Evolutionary conservation across 2,329 filamentous ascomycete genomes (phyloP).

Genomic region (Aspergillus candidus): DNA sequence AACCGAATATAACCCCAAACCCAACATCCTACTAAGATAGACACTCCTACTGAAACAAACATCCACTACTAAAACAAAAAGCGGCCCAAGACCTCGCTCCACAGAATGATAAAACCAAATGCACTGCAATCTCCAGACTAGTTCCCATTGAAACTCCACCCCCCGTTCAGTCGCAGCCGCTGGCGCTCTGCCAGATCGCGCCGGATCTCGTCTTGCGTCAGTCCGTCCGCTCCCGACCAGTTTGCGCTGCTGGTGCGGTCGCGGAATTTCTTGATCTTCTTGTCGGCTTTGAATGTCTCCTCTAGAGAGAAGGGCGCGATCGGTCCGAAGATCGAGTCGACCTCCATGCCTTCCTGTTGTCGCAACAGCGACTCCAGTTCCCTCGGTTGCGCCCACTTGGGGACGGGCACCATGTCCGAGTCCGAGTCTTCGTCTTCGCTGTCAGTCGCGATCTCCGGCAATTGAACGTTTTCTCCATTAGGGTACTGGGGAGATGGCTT

Average conservation of each 20-base stretch:
- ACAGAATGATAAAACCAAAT: neutral
- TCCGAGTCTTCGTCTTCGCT: conserved; percentile 78
- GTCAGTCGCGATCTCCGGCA: conserved; percentile 93
- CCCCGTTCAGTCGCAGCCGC: conserved; percentile 72
- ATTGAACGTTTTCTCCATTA: conserved; percentile 81
- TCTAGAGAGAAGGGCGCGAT: conserved; percentile 89
- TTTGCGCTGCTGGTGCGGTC: conserved; percentile 89
- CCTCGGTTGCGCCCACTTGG: conserved; percentile 84
- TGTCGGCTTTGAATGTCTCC: conserved; percentile 87
- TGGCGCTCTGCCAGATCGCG: conserved; percentile 75
- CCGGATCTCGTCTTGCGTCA: conserved; percentile 82
- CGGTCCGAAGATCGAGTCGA: conserved; percentile 89
- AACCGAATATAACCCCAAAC: neutral
- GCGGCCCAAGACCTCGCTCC: no score
- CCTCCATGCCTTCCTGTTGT: conserved; percentile 64
- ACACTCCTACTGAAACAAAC: neutral
- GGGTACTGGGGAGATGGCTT: conserved; percentile 78
- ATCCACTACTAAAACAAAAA: neutral
- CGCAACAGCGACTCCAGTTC: conserved; percentile 69
- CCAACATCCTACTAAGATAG: neutral
- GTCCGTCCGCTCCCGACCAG: conserved; percentile 73
- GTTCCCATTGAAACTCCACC: conserved; percentile 65
- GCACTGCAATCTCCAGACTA: conserved; percentile 9
- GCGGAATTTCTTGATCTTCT: conserved; percentile 83
- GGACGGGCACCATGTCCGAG: conserved; percentile 56